These are phyloP conservation scores for Herpetomonas samuelpessoai DNA, from an alignment of 208 protist species.

Conservation along the genomic window DNA sequence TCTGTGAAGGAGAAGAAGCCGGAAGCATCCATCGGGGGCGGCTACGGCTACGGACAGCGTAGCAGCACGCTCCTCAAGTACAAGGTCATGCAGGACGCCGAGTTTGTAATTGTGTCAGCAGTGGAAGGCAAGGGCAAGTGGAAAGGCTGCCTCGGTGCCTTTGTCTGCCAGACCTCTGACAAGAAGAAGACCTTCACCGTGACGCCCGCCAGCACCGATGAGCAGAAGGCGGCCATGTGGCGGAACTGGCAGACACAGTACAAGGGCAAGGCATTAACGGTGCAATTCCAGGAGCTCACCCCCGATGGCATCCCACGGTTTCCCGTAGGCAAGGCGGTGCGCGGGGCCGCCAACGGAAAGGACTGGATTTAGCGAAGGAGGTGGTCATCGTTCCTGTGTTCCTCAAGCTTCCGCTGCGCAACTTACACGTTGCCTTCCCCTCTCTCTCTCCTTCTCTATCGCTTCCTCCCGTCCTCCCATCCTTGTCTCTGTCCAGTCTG, in stretches of 20 bases:
- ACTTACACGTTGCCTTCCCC: not conserved
- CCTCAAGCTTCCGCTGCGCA: no score
- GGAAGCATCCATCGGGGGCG: conserved; percentile 15
- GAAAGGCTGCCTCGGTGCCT: conserved; percentile 76
- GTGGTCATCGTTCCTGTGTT: no score
- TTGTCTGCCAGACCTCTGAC: conserved; percentile 67
- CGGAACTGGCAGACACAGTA: conserved; percentile 42
- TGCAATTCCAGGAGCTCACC: conserved; percentile 85
- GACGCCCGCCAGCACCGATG: conserved; percentile 70
- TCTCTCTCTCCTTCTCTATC: conserved; percentile 8
- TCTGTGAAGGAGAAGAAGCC: not conserved
- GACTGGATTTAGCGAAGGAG: conserved; percentile 90
- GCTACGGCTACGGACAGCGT: conserved; percentile 81
- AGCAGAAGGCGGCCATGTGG: conserved; percentile 73
- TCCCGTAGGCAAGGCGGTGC: conserved; percentile 79
- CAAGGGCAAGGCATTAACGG: conserved; percentile 82
- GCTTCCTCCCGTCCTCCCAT: not conserved
- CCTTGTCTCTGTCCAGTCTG: conserved; percentile 2
- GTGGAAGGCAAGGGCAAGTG: conserved; percentile 85
- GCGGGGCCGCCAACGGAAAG: conserved; percentile 51
- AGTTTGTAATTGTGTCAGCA: conserved; percentile 82
- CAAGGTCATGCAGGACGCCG: conserved; percentile 87
- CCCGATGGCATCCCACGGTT: conserved; percentile 83
- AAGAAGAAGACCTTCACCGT: conserved; percentile 64
- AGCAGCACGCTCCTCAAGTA: conserved; percentile 85